Percentiles rank a stretch among this genome's conserved stretches.
Conservation (phyloP, 495 filamentous ascomycete species). For the Penicillium antarcticum region DNA sequence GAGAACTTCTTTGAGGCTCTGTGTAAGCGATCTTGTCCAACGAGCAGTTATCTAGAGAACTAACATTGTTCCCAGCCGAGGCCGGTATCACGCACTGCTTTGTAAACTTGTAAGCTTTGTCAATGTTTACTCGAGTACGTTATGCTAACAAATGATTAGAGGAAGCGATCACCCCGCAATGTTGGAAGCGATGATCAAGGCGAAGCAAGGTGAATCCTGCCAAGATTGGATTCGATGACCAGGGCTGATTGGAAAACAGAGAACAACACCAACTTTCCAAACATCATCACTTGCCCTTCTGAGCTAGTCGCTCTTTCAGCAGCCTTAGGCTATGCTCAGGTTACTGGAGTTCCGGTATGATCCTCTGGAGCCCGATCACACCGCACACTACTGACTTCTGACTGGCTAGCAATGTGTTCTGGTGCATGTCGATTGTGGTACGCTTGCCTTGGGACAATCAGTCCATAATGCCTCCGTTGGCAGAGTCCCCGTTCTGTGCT, state of each 20-base stretch:
- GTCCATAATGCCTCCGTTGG: conserved; percentile 83
- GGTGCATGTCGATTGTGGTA: conserved; percentile 90
- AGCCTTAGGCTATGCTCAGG: conserved; percentile 84
- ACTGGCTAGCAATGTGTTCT: conserved; percentile 66
- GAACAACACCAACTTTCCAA: conserved; percentile 61
- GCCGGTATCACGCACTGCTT: conserved; percentile 21
- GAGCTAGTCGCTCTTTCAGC: conserved; percentile 95
- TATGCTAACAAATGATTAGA: conserved; percentile 9
- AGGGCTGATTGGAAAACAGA: not conserved
- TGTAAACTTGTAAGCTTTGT: conserved; percentile 18
- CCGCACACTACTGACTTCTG: not conserved
- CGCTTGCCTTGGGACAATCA: conserved; percentile 81
- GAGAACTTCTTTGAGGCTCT: conserved; percentile 25
- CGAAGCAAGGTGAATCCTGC: conserved; percentile 38
- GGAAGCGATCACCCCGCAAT: conserved; percentile 87
- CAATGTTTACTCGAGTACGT: not conserved
- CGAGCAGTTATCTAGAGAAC: not conserved
- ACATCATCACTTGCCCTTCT: conserved; percentile 84
- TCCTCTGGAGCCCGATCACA: not conserved
- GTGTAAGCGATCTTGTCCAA: not conserved
- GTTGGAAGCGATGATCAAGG: conserved; percentile 87
- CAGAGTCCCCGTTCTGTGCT: conserved; percentile 78
- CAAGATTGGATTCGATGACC: too few species aligned
- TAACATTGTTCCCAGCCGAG: conserved; percentile 11
- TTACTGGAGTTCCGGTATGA: conserved; percentile 61